Conservation (phyloP, 176 grass and related monocot species). For the Bothriochloa decipiens region DNA sequence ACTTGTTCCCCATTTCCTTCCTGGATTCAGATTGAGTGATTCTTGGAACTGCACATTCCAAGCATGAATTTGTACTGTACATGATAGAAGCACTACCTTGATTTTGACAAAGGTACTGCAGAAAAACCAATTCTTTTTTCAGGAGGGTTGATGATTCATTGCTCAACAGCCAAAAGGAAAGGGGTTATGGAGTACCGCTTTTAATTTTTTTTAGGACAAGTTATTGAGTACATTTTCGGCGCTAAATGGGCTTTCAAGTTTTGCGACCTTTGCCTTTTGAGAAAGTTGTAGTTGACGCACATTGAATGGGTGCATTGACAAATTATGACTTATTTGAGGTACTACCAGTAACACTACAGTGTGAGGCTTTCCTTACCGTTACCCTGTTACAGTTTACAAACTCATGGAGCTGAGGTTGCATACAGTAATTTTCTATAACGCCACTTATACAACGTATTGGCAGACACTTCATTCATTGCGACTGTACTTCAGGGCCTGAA, state of each 20-base stretch:
- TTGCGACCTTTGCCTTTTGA: slow-evolving; percentile 7
- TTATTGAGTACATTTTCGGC: slow-evolving; percentile 28
- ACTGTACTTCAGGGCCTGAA: neutral
- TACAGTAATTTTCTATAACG: slow-evolving; percentile 20
- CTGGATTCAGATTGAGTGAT: neutral
- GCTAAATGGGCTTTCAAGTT: slow-evolving; percentile 32
- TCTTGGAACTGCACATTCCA: slow-evolving; percentile 9
- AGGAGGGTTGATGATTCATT: neutral
- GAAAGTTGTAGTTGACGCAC: slow-evolving; percentile 28
- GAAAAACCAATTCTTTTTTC: neutral
- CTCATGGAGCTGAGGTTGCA: slow-evolving; percentile 27
- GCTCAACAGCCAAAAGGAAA: slow-evolving; percentile 11
- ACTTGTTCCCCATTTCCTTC: neutral
- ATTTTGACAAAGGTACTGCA: slow-evolving; percentile 13
- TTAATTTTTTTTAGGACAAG: neutral
- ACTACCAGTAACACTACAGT: slow-evolving; percentile 1
- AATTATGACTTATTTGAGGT: neutral
- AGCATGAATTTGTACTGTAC: neutral
- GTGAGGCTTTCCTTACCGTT: neutral
- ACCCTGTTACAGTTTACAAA: slow-evolving; percentile 11
- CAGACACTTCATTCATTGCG: slow-evolving; percentile 4
- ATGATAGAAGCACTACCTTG: neutral
- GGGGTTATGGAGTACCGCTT: neutral
- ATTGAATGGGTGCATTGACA: slow-evolving; percentile 51
- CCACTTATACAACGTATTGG: neutral